Percentiles rank a stretch among this genome's conserved stretches.
phyloP scores from a whole-genome alignment of 129 eudicot species.

The Erigeron canadensis region DNA sequence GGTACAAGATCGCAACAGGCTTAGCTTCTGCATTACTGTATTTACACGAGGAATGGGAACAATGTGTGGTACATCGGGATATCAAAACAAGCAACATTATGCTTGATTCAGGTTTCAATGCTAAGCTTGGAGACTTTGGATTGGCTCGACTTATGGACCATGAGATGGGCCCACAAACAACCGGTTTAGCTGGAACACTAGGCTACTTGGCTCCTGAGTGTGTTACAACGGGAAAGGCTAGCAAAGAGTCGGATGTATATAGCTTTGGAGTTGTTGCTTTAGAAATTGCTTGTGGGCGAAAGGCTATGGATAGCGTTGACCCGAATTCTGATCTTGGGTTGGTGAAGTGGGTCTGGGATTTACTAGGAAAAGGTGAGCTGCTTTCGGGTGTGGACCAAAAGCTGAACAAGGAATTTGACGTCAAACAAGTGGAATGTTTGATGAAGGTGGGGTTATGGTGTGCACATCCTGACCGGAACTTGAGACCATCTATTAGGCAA shows the following conservation, averaged over 20 bases:
- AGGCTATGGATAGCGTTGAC: slow-evolving; percentile 20
- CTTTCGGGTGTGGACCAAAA: slow-evolving; percentile 37
- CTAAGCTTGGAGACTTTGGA: slow-evolving; percentile 72
- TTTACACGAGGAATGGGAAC: slow-evolving; percentile 70
- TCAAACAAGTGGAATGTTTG: slow-evolving; percentile 44
- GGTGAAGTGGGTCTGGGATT: slow-evolving; percentile 51
- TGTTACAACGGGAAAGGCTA: slow-evolving; percentile 46
- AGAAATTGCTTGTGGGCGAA: slow-evolving; percentile 51
- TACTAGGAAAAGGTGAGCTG: slow-evolving; percentile 44
- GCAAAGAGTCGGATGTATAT: slow-evolving; percentile 58
- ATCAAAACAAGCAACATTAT: slow-evolving; percentile 67
- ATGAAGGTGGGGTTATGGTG: slow-evolving; percentile 60
- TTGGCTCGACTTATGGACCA: slow-evolving; percentile 65
- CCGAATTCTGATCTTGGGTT: slow-evolving; percentile 33
- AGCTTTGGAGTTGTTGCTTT: slow-evolving; percentile 60
- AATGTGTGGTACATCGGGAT: slow-evolving; percentile 70
- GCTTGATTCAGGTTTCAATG: slow-evolving; percentile 62
- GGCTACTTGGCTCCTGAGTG: slow-evolving; percentile 71
- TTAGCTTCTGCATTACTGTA: slow-evolving; percentile 59
- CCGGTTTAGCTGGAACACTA: slow-evolving; percentile 55
- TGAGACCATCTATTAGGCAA: slow-evolving; percentile 55
- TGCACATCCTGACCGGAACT: slow-evolving; percentile 48
- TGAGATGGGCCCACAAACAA: slow-evolving; percentile 51
- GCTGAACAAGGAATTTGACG: slow-evolving; percentile 26
- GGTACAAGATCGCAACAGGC: slow-evolving; percentile 55